Percentiles rank a stretch among this genome's conserved stretches.
Conservation (phyloP, 1,284 basidiomycete species). For the Cutaneotrichosporon cavernicola region DNA sequence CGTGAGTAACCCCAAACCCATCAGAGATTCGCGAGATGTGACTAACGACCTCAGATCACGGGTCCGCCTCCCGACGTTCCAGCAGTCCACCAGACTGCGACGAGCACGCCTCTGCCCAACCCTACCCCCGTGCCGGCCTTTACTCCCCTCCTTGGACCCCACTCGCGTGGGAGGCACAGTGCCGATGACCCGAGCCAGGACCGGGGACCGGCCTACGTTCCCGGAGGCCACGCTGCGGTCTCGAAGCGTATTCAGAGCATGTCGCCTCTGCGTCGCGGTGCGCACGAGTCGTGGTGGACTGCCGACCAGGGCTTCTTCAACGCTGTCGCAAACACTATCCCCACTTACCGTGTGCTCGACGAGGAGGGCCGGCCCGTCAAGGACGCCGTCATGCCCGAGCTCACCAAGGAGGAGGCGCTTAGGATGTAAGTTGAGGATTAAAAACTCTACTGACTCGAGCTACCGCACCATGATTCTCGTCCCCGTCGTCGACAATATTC, state of each 20-base stretch:
- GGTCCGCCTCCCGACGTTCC: constrained; percentile 45
- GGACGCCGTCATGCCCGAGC: constrained; percentile 69
- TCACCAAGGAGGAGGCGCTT: constrained; percentile 69
- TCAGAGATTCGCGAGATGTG: background rate
- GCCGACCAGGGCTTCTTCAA: constrained; percentile 50
- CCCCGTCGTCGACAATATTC: constrained; percentile 78
- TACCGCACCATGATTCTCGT: constrained; percentile 81
- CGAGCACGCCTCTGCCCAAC: constrained; percentile 35
- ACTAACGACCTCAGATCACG: constrained; percentile 41
- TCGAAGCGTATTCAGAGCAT: constrained; percentile 37
- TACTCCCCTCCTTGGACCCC: constrained; percentile 30
- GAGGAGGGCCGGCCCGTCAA: constrained; percentile 69
- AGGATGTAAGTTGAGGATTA: constrained; percentile 60
- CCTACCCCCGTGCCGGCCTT: constrained; percentile 42
- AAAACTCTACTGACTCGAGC: constrained; percentile 48
- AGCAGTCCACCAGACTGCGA: constrained; percentile 27
- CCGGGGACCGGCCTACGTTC: constrained; percentile 39
- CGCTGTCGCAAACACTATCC: constrained; percentile 57
- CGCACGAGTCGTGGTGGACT: constrained; percentile 52
- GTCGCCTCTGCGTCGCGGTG: constrained; percentile 45
- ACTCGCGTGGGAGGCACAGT: constrained; percentile 23
- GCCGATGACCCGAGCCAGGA: constrained; percentile 27
- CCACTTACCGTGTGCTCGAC: constrained; percentile 78
- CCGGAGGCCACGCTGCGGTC: constrained; percentile 40
- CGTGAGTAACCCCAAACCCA: background rate